These are phyloP conservation scores for Euphorbia tirucalli DNA, from an alignment of 345 rosid species.

Conservation along the genomic window DNA sequence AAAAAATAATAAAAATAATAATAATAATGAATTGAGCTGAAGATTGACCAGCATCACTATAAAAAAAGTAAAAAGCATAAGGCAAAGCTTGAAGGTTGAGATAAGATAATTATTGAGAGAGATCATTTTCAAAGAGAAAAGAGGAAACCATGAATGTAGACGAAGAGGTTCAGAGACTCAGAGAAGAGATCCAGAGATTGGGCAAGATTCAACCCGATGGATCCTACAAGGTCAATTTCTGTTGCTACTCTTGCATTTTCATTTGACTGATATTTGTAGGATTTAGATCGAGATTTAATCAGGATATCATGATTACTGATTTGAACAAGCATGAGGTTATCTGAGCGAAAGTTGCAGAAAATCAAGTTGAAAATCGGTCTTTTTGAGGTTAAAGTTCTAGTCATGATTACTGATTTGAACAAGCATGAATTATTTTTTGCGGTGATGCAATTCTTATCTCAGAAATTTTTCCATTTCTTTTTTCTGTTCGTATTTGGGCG, in stretches of 20 bases:
- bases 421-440: neutral
- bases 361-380: neutral
- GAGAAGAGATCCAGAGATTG: constrained; percentile 79
- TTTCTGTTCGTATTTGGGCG: too few species aligned
- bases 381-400: neutral
- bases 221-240: constrained; percentile 67
- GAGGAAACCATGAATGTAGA: constrained; percentile 70
- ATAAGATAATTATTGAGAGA: neutral
- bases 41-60: neutral
- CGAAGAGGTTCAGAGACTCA: constrained; percentile 78
- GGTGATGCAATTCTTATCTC: neutral
- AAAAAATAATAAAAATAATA: neutral
- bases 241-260: neutral
- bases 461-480: neutral
- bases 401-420: neutral
- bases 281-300: neutral
- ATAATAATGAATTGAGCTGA: neutral
- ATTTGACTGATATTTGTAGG: neutral
- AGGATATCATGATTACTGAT: neutral
- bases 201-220: constrained; percentile 79
- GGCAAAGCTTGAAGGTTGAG: neutral
- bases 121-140: neutral
- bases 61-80: neutral
- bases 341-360: neutral
- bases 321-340: too few species aligned